Evolutionary conservation across 208 protist genomes (phyloP).

Genomic region (Wallacemonas sp.): DNA sequence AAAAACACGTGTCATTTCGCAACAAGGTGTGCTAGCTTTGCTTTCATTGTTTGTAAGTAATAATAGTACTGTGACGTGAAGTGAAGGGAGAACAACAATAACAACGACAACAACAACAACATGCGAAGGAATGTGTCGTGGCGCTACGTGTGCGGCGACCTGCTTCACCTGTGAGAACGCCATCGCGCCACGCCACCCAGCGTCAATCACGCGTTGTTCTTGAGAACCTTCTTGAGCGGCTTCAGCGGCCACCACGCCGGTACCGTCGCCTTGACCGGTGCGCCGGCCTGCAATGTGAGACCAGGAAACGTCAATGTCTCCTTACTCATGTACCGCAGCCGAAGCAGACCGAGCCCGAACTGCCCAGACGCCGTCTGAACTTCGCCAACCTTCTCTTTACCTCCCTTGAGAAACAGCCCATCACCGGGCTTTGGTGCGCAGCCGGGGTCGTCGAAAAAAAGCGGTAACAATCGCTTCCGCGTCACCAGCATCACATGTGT

Average conservation of each 20-base stretch:
- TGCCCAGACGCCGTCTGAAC: slow-evolving; percentile 47
- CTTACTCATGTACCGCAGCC: slow-evolving; percentile 70
- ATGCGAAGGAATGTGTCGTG: not conserved
- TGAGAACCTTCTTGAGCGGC: slow-evolving; percentile 72
- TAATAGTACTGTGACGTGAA: no score
- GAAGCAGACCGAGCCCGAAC: slow-evolving; percentile 63
- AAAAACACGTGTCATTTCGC: not conserved
- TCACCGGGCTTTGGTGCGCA: slow-evolving; percentile 29
- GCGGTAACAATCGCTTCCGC: slow-evolving; percentile 89
- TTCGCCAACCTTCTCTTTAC: slow-evolving; percentile 63
- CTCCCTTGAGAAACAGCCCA: slow-evolving; percentile 34
- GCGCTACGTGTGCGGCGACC: no score
- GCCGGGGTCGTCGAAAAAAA: slow-evolving; percentile 37
- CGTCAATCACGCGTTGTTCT: slow-evolving; percentile 29
- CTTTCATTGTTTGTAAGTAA: no score
- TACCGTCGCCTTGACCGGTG: slow-evolving; percentile 33
- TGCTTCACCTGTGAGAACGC: no score
- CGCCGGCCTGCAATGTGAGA: slow-evolving; percentile 43
- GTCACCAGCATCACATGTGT: slow-evolving; percentile 94
- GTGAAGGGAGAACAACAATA: no score
- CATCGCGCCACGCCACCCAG: no score
- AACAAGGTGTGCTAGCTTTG: not conserved
- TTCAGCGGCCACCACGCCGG: slow-evolving; percentile 78
- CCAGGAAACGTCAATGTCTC: slow-evolving; percentile 41
- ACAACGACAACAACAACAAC: not conserved